phyloP scores from a whole-genome alignment of 2,329 filamentous ascomycete species.

The Penicillium fuscoglaucum region DNA sequence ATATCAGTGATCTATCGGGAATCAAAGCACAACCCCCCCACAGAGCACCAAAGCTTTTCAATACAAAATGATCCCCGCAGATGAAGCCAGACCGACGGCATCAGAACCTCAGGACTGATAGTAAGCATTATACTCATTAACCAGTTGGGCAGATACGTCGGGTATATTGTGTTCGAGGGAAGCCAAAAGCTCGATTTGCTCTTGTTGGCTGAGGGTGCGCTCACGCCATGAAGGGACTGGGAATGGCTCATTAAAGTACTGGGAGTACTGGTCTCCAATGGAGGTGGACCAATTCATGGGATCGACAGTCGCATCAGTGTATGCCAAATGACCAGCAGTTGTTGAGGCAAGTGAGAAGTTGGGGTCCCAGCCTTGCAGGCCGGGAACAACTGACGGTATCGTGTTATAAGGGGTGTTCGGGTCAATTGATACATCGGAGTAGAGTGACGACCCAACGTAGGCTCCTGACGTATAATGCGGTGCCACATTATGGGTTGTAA shows the following conservation, averaged over 20 bases:
- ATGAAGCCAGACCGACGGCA: not conserved
- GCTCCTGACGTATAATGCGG: slow-evolving; percentile 25
- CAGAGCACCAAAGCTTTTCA: not conserved
- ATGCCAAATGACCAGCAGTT: slow-evolving; percentile 37
- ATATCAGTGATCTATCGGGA: slow-evolving; percentile 2
- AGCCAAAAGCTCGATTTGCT: slow-evolving; percentile 80
- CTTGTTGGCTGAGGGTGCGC: slow-evolving; percentile 72
- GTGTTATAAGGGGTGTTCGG: slow-evolving; percentile 42
- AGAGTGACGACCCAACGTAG: slow-evolving; percentile 25
- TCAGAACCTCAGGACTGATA: slow-evolving; percentile 36
- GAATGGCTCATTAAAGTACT: slow-evolving; percentile 49
- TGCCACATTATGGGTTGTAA: slow-evolving; percentile 15
- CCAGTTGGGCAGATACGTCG: slow-evolving; percentile 44
- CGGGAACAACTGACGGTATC: slow-evolving; percentile 43
- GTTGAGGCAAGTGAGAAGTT: slow-evolving; percentile 42
- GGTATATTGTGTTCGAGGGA: slow-evolving; percentile 64
- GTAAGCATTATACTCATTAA: slow-evolving; percentile 43
- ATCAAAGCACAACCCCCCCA: slow-evolving; percentile 1
- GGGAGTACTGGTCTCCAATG: slow-evolving; percentile 50
- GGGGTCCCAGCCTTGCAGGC: slow-evolving; percentile 45
- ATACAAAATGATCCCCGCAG: not conserved
- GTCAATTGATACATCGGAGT: slow-evolving; percentile 35
- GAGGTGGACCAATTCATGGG: slow-evolving; percentile 46
- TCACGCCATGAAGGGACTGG: slow-evolving; percentile 54
- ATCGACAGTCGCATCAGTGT: slow-evolving; percentile 36